phyloP scores from a whole-genome alignment of 2,329 filamentous ascomycete species.

The Zelopaecilomyces penicillatus region DNA sequence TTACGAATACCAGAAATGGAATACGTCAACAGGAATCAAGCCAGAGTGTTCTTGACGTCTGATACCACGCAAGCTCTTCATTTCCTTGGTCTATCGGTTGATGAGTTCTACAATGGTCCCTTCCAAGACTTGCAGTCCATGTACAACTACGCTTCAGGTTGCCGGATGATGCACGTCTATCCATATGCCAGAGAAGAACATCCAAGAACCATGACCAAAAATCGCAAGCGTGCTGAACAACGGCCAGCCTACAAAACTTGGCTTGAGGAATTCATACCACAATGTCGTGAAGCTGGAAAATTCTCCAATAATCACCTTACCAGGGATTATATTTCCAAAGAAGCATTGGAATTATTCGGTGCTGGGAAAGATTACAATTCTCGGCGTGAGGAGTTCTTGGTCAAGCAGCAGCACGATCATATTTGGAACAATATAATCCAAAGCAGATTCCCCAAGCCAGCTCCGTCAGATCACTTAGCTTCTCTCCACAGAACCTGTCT shows the following conservation, averaged over 20 bases:
- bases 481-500: slow-evolving; percentile 24
- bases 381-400: slow-evolving; percentile 33
- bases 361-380: slow-evolving; percentile 35
- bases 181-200: slow-evolving; percentile 18
- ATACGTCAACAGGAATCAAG: slow-evolving; percentile 41
- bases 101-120: slow-evolving; percentile 38
- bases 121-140: slow-evolving; percentile 49
- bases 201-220: slow-evolving; percentile 35
- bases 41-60: slow-evolving; percentile 51
- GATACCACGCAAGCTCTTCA: slow-evolving; percentile 47
- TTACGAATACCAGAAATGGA: slow-evolving; percentile 64
- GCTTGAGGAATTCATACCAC: slow-evolving; percentile 55
- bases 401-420: slow-evolving; percentile 30
- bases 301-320: slow-evolving; percentile 21
- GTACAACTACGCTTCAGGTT: slow-evolving; percentile 52
- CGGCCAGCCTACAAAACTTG: slow-evolving; percentile 53
- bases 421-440: slow-evolving; percentile 42
- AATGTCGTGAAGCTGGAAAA: slow-evolving; percentile 32
- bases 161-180: slow-evolving; percentile 48
- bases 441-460: slow-evolving; percentile 20
- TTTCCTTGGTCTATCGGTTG: slow-evolving; percentile 53
- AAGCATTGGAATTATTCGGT: slow-evolving; percentile 46
- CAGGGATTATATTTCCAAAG: slow-evolving; percentile 39
- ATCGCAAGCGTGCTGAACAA: slow-evolving; percentile 43
- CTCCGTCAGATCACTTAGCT: slow-evolving; percentile 16